Evolutionary conservation across 768 basidiomycete species (phyloP), one percentile per base, ranked within the genome.

Genomic region (Trametes maxima): DNA sequence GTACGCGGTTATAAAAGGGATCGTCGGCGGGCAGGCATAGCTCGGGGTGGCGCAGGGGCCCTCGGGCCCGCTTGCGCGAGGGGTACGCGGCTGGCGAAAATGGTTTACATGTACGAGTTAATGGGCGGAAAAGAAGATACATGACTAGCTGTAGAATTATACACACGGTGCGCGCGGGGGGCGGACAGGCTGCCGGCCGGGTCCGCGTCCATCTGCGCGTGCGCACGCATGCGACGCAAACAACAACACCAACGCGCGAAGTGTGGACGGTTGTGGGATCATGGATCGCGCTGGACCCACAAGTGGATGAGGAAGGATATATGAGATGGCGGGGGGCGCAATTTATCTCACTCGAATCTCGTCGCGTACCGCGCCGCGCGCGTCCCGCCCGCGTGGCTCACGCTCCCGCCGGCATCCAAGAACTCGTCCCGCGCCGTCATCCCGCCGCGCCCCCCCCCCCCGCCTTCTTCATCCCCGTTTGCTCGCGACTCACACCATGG

Each of bases 1-100:
- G 78, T 76, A 90, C n/a, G 95, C 95, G n/a, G 84, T 94, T 6
- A 72, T 89, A 43, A 93, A 88, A 76, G 90, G 89, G 16, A 62
- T 86, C 48, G 60, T 81, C 59, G 56, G 52, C 22, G 60, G 46
- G 45, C 51, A 62, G 49, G 48, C 55, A 36, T 62, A 50, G 60
- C 42, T 46, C 24, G 14, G 51, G 16, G 21, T 17, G 51, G 28
- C 35, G 39, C 48, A 11, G 36, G 52, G 28, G 4, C 14, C 22
- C 51, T 8, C 12, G 43, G 28, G 35, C 8, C 25, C 12, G 51
- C 50, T 13, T 39, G 51, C 25, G 33, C 35, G 42, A 22, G 25
- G 8, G 16, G 24, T 19, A 45, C 45, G 54, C 48, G 22, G 57
- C 52, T 54, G 57, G 46, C 54, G 62, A 50, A 59, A 46, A 43